Evolutionary conservation across 1,284 basidiomycete species (phyloP), one percentile per base, ranked within the genome.

Genomic region (Ustilago vetiveriae): DNA sequence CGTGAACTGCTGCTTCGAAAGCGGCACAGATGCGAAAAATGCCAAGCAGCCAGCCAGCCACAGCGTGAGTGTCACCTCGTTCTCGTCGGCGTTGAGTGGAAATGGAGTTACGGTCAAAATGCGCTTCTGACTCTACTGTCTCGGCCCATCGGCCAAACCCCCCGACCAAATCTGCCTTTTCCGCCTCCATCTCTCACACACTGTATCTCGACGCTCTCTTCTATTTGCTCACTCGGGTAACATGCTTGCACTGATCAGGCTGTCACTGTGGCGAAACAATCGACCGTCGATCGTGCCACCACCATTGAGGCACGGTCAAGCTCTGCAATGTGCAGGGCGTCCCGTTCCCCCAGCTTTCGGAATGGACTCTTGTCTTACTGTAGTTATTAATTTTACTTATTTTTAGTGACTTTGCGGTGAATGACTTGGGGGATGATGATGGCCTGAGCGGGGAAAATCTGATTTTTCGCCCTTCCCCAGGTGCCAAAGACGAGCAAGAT

Each of bases 101-200:
- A 47, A 48, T 51, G 50, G 54, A 49, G 16, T 57, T 49, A 49
- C 19, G 6, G 42, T n/a, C 23, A 23, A 10, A 39, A 21, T 37
- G 17, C n/a, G 17, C 17, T 9, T 21, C 22, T 16, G 27, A 13
- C 23, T 13, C 19, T 9, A 19, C 29, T 27, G 33, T 47, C 52
- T 63, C 59, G 59, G 59, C 53, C 52, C 59, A 56, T 63, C 53
- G 59, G 59, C n/a, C 59, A 39, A 32, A n/a, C 33, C 8, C 26
- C 48, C 59, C 53, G 59, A 52, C 46, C 27, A 41, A 6, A 32
- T 16, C 11, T 35, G 33, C n/a, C 29, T 40, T 22, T 41, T 16
- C 32, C 11, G 11, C 29, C 37, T 29, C 26, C 16, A 4, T 27
- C 24, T 17, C 8, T 27, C 24, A 24, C 29, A 30, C 10, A 30